Percentiles rank a stretch among this genome's conserved stretches.
Evolutionary conservation across 1,284 basidiomycete genomes (phyloP).

Genomic region (Ustilago shanxiensis): DNA sequence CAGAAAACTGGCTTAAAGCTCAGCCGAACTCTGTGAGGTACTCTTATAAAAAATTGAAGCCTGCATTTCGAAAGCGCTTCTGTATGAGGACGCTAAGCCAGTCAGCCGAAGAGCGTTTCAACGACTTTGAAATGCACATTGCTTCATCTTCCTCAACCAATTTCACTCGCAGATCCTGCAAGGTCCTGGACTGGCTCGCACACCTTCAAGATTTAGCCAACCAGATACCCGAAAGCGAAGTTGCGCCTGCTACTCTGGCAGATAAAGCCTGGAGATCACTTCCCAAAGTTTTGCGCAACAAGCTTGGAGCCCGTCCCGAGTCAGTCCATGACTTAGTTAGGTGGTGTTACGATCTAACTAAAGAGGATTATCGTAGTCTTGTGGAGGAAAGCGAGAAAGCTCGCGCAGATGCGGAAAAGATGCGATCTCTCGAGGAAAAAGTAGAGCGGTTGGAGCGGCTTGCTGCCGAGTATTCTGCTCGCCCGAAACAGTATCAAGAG

Average conservation of each 20-base stretch:
- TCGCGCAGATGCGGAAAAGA: background rate
- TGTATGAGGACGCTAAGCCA: background rate
- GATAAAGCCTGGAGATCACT: background rate
- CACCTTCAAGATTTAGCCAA: background rate
- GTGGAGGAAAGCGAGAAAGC: background rate
- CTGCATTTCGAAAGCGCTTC: background rate
- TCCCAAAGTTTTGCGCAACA: background rate
- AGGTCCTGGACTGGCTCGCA: background rate
- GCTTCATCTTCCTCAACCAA: background rate
- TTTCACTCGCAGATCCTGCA: background rate
- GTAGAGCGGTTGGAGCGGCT: background rate
- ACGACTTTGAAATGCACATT: background rate
- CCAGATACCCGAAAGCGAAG: background rate
- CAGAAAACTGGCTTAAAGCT: background rate
- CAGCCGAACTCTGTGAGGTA: background rate
- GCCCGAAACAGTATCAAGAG: too few relatives aligned
- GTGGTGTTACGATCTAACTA: background rate
- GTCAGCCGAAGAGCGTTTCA: background rate
- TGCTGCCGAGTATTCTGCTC: background rate
- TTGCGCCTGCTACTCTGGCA: background rate
- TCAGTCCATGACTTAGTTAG: too few relatives aligned
- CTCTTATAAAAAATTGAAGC: background rate
- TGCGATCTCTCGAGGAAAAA: background rate
- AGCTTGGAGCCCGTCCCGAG: too few relatives aligned
- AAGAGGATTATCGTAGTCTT: background rate